A percentile compares a stretch with the other conserved stretches of the same genome.
Evolutionary conservation across 495 filamentous ascomycete species (phyloP).

Genomic region (Astrocystis sublimbata): DNA sequence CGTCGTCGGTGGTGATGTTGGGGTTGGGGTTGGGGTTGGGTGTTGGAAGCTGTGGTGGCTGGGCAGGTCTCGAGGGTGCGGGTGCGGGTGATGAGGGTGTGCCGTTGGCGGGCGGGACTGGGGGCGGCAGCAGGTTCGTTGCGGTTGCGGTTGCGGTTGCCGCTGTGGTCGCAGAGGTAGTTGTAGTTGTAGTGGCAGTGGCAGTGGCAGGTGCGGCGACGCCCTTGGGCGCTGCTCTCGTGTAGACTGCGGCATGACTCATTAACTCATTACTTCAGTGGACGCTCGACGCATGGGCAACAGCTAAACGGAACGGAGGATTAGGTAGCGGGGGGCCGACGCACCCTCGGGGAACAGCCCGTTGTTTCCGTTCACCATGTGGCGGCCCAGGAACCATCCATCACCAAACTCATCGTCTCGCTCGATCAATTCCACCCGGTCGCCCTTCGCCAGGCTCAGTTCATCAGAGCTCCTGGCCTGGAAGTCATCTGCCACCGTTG

Average conservation of each 20-base stretch:
- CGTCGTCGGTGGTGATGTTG: conserved; percentile 21
- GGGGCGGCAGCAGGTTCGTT: no score
- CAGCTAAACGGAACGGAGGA: no score
- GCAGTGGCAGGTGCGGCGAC: conserved; percentile 23
- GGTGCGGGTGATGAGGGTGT: conserved; percentile 36
- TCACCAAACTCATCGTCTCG: conserved; percentile 97
- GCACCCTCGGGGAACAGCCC: conserved; percentile 90
- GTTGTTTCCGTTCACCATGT: conserved; percentile 69
- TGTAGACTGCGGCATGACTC: conserved; percentile 61
- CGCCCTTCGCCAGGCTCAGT: conserved; percentile 81
- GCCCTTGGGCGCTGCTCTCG: conserved; percentile 50
- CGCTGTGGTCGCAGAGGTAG: no score
- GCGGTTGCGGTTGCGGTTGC: no score
- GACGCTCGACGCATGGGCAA: no score
- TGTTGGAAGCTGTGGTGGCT: conserved; percentile 39
- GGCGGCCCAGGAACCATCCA: conserved; percentile 93
- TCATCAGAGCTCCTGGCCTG: conserved; percentile 88
- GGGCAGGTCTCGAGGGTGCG: conserved; percentile 24
- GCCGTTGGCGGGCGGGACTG: conserved; percentile 30
- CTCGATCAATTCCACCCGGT: conserved; percentile 88
- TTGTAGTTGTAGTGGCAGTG: no score
- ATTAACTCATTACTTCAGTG: no score
- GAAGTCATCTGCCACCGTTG: conserved; percentile 69
- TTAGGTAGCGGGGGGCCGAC: conserved; percentile 28
- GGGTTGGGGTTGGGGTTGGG: conserved; percentile 19